Conservation (phyloP, 2,329 filamentous ascomycete genomes). For the Fusarium sp. region DNA sequence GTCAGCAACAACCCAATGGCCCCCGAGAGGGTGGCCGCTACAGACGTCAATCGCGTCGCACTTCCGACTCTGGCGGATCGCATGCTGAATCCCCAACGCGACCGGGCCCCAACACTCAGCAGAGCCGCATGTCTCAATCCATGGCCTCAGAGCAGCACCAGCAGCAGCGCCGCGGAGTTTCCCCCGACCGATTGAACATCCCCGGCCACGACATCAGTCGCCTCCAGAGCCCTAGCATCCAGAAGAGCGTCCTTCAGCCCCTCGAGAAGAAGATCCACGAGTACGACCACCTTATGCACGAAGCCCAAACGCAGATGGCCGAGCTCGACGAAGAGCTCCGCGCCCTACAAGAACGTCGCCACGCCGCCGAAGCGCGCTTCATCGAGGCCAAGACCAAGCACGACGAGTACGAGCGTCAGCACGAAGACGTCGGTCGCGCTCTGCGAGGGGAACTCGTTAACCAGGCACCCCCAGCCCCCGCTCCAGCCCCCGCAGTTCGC, state of each 20-base stretch:
- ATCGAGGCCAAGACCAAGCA: constrained; percentile 57
- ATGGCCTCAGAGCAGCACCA: constrained; percentile 33
- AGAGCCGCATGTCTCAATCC: constrained; percentile 31
- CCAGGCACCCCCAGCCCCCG: constrained; percentile 11
- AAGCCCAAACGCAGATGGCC: constrained; percentile 55
- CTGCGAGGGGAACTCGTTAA: constrained; percentile 53
- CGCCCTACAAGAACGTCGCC: constrained; percentile 54
- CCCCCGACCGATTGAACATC: constrained; percentile 30
- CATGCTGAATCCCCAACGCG: constrained; percentile 28
- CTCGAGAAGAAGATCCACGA: constrained; percentile 59
- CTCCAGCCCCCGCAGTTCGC: background rate
- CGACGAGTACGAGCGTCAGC: constrained; percentile 57
- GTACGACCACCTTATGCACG: constrained; percentile 56
- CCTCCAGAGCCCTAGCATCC: constrained; percentile 58
- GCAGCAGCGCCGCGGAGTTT: constrained; percentile 32
- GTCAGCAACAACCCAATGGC: constrained; percentile 28
- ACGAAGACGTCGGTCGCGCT: constrained; percentile 55
- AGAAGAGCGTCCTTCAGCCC: constrained; percentile 57
- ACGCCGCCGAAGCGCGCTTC: constrained; percentile 55
- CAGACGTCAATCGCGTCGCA: constrained; percentile 42
- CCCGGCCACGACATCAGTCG: constrained; percentile 51
- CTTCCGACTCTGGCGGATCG: constrained; percentile 35
- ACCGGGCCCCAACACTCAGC: constrained; percentile 29
- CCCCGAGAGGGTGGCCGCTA: constrained; percentile 37
- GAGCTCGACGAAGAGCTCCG: constrained; percentile 58